A percentile compares a stretch with the other conserved stretches of the same genome.
Conservation (phyloP, 306 rosid species). For the Lathyrus oleraceus region DNA sequence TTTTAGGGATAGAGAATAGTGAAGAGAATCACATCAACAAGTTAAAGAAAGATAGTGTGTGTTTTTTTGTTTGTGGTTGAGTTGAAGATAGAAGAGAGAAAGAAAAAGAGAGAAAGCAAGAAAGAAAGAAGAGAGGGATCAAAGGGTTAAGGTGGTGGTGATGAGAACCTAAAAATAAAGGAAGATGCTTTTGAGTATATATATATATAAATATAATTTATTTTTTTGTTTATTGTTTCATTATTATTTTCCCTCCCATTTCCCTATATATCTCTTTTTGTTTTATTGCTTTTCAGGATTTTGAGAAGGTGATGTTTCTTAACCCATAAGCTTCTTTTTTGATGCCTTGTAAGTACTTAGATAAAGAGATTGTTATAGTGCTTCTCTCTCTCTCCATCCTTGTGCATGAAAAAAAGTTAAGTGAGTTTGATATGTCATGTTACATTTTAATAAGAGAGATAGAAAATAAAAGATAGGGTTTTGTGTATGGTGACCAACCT, state of each 20-base stretch:
- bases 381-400: constrained; percentile 33
- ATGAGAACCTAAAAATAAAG: constrained; percentile 62
- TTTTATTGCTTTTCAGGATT: constrained; percentile 85
- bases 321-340: constrained; percentile 67
- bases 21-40: constrained; percentile 60
- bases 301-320: constrained; percentile 71
- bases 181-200: constrained; percentile 62
- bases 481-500: constrained; percentile 35
- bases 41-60: constrained; percentile 38
- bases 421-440: constrained; percentile 36
- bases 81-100: constrained; percentile 33
- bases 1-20: constrained; percentile 47
- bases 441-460: constrained; percentile 18
- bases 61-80: constrained; percentile 40
- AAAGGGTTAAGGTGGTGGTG: constrained; percentile 23
- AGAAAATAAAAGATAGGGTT: constrained; percentile 4
- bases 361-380: constrained; percentile 47
- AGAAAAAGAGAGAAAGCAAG: constrained; percentile 34
- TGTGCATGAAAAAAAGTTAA: constrained; percentile 57
- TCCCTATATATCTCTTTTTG: constrained; percentile 54
- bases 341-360: constrained; percentile 42
- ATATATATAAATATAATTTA: constrained; percentile 41
- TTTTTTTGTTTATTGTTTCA: neutral
- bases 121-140: constrained; percentile 36
- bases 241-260: constrained; percentile 24